Base-by-base conservation (phyloP, 2,329 filamentous ascomycete genomes). In the Cladophialophora bantiana region DNA sequence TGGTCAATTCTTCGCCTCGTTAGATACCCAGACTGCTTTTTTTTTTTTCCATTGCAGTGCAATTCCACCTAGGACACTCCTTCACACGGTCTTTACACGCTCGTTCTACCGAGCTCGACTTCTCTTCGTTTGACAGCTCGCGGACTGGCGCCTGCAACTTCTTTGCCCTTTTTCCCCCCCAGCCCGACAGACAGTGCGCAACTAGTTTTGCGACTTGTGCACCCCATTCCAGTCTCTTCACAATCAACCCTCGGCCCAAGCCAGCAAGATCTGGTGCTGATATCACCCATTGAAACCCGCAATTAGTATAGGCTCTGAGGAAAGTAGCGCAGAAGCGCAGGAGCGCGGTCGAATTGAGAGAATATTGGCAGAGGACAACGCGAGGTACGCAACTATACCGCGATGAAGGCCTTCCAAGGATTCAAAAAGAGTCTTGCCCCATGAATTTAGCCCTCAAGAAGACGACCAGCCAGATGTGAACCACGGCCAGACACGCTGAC, bases 21-120 rank as follows among this genome's bases (percentile, higher is more conserved):
- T 69, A 65, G 64, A 65, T 67, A 67, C 61, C 35, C n/a, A 40
- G 20, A 34, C n/a, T 61, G 40, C 18, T 32, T 13, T 35, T 36
- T 34, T 15, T 61, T 36, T 10, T 34, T 15, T 61, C 52, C 9
- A 63, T 67, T 67, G 68, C 64, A 40, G 68, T 52, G 68, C 68
- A 65, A 67, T 58, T 57, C 34, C 57, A 7, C 34, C 31, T 10
- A 36, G 10, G 62, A 65, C 58, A 36, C 62, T 64, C 61, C 31
- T 64, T 59, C 42, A 42, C 45, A 52, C 34, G n/a, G 32, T 13
- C 13, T 1, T n/a, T n/a, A 12, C 34, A 61, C 59, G 7, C 48
- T 52, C 52, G 34, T 40, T 54, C 18, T 58, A 50, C 55, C 26
- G 34, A 48, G n/a, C 18, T 36, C 35, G 42, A 20, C 15, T 53